Evolutionary conservation across 108 stramenopile genomes (phyloP).

Genomic region (Nitzschia sp.): DNA sequence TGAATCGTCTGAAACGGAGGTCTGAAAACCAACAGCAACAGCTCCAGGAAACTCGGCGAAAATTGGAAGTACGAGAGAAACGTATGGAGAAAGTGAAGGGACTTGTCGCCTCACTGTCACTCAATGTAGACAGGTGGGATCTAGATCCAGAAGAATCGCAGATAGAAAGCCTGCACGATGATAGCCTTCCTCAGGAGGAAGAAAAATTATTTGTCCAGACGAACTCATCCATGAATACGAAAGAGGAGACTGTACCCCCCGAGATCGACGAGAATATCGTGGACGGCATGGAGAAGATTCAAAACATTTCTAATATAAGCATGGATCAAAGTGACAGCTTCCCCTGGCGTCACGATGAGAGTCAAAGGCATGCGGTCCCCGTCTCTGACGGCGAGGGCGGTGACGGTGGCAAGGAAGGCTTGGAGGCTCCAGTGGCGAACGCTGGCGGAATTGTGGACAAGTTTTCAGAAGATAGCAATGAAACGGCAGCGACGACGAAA

Average conservation of each 20-base stretch:
- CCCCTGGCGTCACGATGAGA: background rate
- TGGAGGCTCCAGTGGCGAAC: constrained; percentile 2
- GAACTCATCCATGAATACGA: too few relatives aligned
- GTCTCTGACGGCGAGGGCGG: background rate
- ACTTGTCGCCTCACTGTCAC: constrained; percentile 8
- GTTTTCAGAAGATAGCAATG: background rate
- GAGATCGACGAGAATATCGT: too few relatives aligned
- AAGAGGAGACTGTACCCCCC: too few relatives aligned
- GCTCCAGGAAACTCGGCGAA: constrained; percentile 5
- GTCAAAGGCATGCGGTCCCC: background rate
- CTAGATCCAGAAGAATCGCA: constrained; percentile 8
- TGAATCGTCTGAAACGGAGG: background rate
- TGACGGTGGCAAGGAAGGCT: background rate
- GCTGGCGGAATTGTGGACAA: background rate
- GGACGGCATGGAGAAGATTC: background rate
- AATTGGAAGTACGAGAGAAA: constrained; percentile 17
- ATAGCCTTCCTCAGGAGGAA: too few relatives aligned
- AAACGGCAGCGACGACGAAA: constrained; percentile 3
- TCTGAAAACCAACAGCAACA: background rate
- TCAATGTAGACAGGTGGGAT: constrained; percentile 22
- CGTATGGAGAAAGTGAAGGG: constrained; percentile 20
- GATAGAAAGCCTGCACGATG: too few relatives aligned
- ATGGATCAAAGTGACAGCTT: too few relatives aligned
- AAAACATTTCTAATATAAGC: background rate
- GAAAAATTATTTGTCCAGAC: too few relatives aligned